Percentiles rank a stretch among this genome's conserved stretches.
phyloP scores from a whole-genome alignment of 768 basidiomycete genomes.

The Lactifluus piperatus region DNA sequence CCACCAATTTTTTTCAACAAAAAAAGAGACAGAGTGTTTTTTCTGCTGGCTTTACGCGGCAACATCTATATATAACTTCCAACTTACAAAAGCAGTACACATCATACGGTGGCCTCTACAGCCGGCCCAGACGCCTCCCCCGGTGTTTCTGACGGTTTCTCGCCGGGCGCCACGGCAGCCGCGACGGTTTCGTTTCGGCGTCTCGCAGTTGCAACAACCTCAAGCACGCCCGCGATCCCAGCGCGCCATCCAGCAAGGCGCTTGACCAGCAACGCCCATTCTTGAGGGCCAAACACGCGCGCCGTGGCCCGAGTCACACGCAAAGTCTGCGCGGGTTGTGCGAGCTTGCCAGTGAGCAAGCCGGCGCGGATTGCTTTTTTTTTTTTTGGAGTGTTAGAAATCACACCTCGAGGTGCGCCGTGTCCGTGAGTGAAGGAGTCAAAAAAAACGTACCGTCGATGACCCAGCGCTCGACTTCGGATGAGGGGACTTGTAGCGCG shows the following conservation, averaged over 20 bases:
- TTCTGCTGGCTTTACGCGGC: not conserved
- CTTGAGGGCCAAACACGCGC: constrained; percentile 64
- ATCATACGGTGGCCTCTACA: constrained; percentile 5
- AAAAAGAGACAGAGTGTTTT: not conserved
- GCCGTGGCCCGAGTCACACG: constrained; percentile 67
- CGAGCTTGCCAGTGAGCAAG: constrained; percentile 73
- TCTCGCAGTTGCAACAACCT: constrained; percentile 55
- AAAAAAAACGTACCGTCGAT: constrained; percentile 57
- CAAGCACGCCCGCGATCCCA: constrained; percentile 58
- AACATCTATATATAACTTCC: not conserved
- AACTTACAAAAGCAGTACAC: not conserved
- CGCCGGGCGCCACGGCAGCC: constrained; percentile 12
- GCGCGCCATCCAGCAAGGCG: constrained; percentile 71
- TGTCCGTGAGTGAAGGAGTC: not conserved
- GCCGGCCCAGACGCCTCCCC: not conserved
- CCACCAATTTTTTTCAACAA: no score
- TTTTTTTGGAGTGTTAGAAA: no score
- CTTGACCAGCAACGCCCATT: constrained; percentile 75
- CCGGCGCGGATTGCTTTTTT: constrained; percentile 83
- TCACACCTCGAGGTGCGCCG: no score
- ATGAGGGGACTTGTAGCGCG: constrained; percentile 50
- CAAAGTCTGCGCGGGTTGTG: constrained; percentile 67
- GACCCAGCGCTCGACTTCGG: constrained; percentile 77
- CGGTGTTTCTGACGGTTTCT: not conserved
- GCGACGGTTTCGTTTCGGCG: constrained; percentile 27